Percentiles rank a stretch among this genome's conserved stretches.
Evolutionary conservation across 257 asterid genomes (phyloP).

Genomic region (Solanum phureja): DNA sequence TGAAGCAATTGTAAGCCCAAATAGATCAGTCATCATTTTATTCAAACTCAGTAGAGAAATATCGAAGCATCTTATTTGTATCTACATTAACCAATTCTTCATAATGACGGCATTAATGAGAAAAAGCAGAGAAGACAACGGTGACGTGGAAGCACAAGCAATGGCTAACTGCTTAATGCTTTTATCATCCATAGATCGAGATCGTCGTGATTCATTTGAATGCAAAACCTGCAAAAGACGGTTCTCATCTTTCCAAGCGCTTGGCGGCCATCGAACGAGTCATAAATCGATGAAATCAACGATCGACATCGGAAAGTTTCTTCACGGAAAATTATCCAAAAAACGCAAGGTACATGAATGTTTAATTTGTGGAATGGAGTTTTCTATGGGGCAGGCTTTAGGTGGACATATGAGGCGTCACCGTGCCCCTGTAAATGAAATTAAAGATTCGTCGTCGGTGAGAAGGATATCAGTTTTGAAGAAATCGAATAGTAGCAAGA

Average conservation of each 20-base stretch:
- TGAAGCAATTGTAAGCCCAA: neutral
- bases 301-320: neutral
- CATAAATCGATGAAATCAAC: conserved; percentile 12
- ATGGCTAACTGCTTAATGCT: conserved; percentile 23
- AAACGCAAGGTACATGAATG: conserved; percentile 15
- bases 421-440: neutral
- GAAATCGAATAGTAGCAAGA: conserved; percentile 6
- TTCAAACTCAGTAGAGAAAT: neutral
- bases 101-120: neutral
- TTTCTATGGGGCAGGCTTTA: conserved; percentile 24
- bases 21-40: neutral
- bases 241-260: neutral
- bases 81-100: neutral
- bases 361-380: conserved; percentile 22
- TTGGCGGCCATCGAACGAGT: conserved; percentile 25
- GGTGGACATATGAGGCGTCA: conserved; percentile 43
- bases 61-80: neutral
- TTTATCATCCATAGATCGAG: neutral
- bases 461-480: neutral
- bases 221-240: conserved; percentile 22
- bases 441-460: neutral
- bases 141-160: neutral
- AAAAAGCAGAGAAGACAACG: neutral
- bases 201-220: neutral
- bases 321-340: neutral